phyloP scores from a whole-genome alignment of 2,329 filamentous ascomycete genomes.

The Rhinocladiella similis region DNA sequence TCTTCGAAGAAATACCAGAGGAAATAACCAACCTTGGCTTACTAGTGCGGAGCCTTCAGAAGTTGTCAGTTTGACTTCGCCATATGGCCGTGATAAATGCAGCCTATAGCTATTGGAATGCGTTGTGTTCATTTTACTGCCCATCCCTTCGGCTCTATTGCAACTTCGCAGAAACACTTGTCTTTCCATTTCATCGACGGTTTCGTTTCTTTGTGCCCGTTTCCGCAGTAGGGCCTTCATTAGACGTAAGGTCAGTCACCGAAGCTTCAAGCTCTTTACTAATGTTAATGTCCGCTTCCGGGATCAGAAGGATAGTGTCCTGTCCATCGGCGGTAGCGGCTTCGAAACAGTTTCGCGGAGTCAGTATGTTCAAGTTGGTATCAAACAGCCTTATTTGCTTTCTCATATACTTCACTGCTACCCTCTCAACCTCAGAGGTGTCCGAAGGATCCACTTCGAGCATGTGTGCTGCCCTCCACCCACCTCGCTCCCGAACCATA shows the following conservation, averaged over 20 bases:
- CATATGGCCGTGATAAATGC: too few relatives aligned
- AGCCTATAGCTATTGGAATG: too few relatives aligned
- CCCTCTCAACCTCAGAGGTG: not conserved
- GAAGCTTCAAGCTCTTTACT: not conserved
- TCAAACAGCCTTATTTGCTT: conserved; percentile 1
- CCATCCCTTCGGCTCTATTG: too few relatives aligned
- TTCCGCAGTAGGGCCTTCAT: not conserved
- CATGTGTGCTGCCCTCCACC: not conserved
- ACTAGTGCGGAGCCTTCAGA: too few relatives aligned
- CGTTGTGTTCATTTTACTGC: too few relatives aligned
- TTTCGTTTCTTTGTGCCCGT: not conserved
- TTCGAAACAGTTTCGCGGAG: conserved; percentile 1
- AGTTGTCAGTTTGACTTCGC: too few relatives aligned
- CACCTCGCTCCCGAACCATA: not conserved
- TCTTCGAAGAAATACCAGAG: too few relatives aligned
- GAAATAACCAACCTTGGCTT: too few relatives aligned
- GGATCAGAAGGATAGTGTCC: conserved; percentile 1
- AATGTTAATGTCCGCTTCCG: not conserved
- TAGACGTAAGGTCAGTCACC: not conserved
- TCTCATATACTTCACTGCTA: conserved; percentile 3
- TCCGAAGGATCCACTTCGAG: not conserved
- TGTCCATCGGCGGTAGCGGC: not conserved
- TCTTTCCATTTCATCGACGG: not conserved
- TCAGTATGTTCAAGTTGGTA: not conserved
- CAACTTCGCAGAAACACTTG: not conserved